These are phyloP conservation scores for Erodium trifolium DNA, from an alignment of 441 rosid genomes.

Conservation along the genomic window DNA sequence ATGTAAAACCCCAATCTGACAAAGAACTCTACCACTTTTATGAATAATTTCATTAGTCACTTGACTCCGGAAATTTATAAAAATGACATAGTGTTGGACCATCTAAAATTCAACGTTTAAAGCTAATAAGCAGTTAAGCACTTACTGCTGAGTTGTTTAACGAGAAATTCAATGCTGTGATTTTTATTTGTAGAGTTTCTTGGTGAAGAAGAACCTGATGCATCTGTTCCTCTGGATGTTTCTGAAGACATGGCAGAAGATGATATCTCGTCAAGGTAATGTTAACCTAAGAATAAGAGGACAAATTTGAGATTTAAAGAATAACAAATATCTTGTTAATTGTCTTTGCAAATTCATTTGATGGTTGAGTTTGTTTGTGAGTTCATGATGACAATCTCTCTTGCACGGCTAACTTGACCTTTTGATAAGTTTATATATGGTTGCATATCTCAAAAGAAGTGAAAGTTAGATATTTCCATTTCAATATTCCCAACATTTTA, in stretches of 20 bases:
- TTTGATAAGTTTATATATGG: conserved; percentile 5
- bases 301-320: neutral
- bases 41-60: neutral
- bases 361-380: neutral
- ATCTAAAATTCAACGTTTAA: neutral
- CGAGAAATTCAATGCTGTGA: neutral
- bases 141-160: neutral
- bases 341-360: neutral
- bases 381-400: neutral
- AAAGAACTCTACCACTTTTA: neutral
- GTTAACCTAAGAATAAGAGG: neutral
- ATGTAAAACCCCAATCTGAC: neutral
- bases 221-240: conserved; percentile 46
- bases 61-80: neutral
- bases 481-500: neutral
- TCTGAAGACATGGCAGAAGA: conserved; percentile 70
- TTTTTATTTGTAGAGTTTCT: conserved; percentile 39
- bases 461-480: neutral
- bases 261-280: conserved; percentile 79
- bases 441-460: neutral
- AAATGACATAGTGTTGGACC: neutral
- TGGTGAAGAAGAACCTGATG: conserved; percentile 53
- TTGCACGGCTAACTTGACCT: neutral
- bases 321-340: neutral
- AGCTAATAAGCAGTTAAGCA: neutral